Base-by-base conservation (phyloP, 1,139 yeast genomes). In the Yamadazyma dushanensis region DNA sequence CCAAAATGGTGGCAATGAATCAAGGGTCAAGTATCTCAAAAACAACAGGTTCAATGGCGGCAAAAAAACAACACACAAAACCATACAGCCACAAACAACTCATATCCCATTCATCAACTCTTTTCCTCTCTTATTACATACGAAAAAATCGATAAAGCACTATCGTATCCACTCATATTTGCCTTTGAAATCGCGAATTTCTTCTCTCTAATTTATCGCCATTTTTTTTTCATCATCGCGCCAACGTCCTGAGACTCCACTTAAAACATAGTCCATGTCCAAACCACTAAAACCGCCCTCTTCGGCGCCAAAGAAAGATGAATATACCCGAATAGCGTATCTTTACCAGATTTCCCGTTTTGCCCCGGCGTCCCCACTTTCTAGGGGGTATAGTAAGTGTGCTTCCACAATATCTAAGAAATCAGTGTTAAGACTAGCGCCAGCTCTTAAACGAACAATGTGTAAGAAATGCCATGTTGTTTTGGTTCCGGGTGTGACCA, bases 101-200 rank as follows among this genome's bases (percentile, higher is more conserved):
- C n/a, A n/a, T n/a, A n/a, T n/a, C n/a, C n/a, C n/a, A n/a, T n/a
- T n/a, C n/a, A n/a, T n/a, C n/a, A n/a, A n/a, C n/a, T n/a, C n/a
- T n/a, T n/a, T n/a, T n/a, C n/a, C n/a, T n/a, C n/a, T n/a, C n/a
- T n/a, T n/a, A n/a, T n/a, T 29, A 79, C 90, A 55, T 79, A 84
- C 85, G 96, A 88, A 70, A 92, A 92, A 63, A 92, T 95, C 42
- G 97, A 90, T 56, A 92, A 78, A 43, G 98, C 98, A 77, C 98
- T 83, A 67, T 92, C 98, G 96, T 92, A 92, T 45, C 98, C 97
- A 76, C 97, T 87, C 98, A 92, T 21, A 23, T 30, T 34, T 25
- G 37, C 30, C 32, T 29, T 26, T 29, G 29, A 29, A 14, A 16
- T 18, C 34, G 34, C 34, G 34, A 31, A 24, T n/a, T n/a, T n/a